Conservation (phyloP, 495 filamentous ascomycete species). For the Neurospora sp. region DNA sequence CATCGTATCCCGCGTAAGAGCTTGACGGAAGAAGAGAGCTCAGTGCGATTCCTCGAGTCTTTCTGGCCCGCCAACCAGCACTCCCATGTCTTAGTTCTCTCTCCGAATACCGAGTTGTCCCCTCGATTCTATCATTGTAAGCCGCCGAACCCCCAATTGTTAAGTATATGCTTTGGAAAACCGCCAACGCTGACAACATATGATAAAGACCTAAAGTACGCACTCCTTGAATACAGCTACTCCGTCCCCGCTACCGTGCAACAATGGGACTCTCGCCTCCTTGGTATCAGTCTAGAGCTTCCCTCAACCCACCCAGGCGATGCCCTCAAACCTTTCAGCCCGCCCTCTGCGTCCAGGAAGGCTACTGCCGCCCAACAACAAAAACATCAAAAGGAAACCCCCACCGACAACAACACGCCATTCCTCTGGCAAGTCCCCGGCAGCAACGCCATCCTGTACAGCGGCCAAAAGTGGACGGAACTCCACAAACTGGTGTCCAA, state of each 20-base stretch:
- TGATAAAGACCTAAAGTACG: slow-evolving; percentile 51
- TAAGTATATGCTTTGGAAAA: not conserved
- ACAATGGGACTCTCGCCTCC: slow-evolving; percentile 39
- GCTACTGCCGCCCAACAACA: slow-evolving; percentile 13
- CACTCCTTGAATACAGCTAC: slow-evolving; percentile 62
- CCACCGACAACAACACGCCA: slow-evolving; percentile 31
- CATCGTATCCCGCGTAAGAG: slow-evolving; percentile 52
- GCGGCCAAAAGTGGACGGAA: slow-evolving; percentile 74
- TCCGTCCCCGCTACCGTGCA: slow-evolving; percentile 39
- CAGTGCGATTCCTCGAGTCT: slow-evolving; percentile 63
- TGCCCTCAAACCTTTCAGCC: slow-evolving; percentile 39
- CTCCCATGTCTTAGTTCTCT: slow-evolving; percentile 68
- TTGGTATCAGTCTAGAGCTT: slow-evolving; percentile 70
- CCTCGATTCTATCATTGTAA: slow-evolving; percentile 69
- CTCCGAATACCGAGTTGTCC: slow-evolving; percentile 64
- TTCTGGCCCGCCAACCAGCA: slow-evolving; percentile 60
- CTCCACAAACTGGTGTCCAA: slow-evolving; percentile 63
- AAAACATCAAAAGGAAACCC: slow-evolving; percentile 9
- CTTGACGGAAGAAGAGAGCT: slow-evolving; percentile 50
- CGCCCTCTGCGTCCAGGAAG: slow-evolving; percentile 30
- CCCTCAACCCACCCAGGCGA: slow-evolving; percentile 49
- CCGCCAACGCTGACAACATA: not conserved
- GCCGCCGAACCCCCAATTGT: not conserved
- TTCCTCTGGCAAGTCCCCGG: slow-evolving; percentile 79
- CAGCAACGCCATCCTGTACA: slow-evolving; percentile 68